These are phyloP conservation scores for Quercus phellos DNA, from an alignment of 331 rosid genomes.

Conservation along the genomic window DNA sequence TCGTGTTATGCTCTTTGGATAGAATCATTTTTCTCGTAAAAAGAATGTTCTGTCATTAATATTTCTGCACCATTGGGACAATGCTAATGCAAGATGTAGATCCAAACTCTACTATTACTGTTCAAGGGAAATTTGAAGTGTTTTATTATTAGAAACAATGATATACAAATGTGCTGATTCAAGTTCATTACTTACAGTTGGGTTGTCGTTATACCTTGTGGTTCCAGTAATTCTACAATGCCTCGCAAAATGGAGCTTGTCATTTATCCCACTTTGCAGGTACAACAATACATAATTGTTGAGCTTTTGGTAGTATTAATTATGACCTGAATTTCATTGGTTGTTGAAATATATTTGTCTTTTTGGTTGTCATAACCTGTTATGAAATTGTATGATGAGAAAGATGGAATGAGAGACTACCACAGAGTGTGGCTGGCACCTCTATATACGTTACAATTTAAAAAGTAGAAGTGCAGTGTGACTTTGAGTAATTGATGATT, in stretches of 20 bases:
- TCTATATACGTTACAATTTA: background rate
- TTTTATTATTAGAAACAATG: background rate
- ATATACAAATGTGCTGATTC: background rate
- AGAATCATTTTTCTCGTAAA: background rate
- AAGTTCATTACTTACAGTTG: constrained; percentile 12
- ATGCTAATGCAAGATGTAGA: background rate
- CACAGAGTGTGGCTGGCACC: background rate
- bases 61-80: background rate
- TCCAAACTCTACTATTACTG: background rate
- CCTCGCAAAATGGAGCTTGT: constrained; percentile 17
- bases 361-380: background rate
- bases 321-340: background rate
- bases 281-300: background rate
- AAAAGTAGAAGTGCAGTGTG: background rate
- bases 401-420: background rate
- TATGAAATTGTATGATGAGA: background rate
- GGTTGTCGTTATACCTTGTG: constrained; percentile 23
- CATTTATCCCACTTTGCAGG: constrained; percentile 18
- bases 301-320: background rate
- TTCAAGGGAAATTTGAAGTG: background rate
- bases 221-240: background rate
- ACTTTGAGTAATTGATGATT: background rate
- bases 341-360: background rate
- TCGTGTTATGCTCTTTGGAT: background rate
- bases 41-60: background rate